Base-by-base conservation (phyloP, 192 early-diverging fungal species). In the Entomortierella chlamydospora region DNA sequence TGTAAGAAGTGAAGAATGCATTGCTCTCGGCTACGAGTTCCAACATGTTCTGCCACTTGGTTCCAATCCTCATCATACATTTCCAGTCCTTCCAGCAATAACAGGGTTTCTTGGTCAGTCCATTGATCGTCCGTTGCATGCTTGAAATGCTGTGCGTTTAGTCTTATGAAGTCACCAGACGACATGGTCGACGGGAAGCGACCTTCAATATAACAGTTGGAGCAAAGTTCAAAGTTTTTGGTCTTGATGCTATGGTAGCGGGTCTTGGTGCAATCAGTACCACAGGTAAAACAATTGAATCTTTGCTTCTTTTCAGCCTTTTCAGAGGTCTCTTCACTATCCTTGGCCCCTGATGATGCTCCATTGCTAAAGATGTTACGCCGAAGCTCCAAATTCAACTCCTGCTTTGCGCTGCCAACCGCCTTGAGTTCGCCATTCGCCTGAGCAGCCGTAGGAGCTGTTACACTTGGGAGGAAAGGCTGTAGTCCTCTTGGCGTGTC, bases 31-130 rank as follows among this genome's bases (percentile, higher is more conserved):
- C 92, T 93, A 34, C 93, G 86, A 20, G 95, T 96, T 2, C 95
- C 96, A 3, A 99, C 96, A 61, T 97, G 95, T 56, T 96, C 95
- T 39, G 97, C 90, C 39, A 99, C 90, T 57, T 91, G 89, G 62
- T 87, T 86, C 98, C 98, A 99, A 71, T 98, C 95, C 55, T 98
- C 93, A 49, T 98, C 94, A 85, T 86, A 97, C 86, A 95, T 86
- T 70, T 99, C 98, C 26, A 99, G 79, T 2, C 90, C 98, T 87
- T 99, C 98, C 29, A 99, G 82, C 43, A 99, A 85, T 50, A 94
- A 76, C 31, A 97, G 82, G 9, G 88, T 92, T 73, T 99, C 98
- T 70, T 94, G 90, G 60, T 96, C 91, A 10, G 84, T 90, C 98
- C 98, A 99, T 57, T 85, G 77, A 47, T 89, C 90, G 47, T 87